phyloP scores from a whole-genome alignment of 1,284 basidiomycete species.

The Ustilago trichophora region DNA sequence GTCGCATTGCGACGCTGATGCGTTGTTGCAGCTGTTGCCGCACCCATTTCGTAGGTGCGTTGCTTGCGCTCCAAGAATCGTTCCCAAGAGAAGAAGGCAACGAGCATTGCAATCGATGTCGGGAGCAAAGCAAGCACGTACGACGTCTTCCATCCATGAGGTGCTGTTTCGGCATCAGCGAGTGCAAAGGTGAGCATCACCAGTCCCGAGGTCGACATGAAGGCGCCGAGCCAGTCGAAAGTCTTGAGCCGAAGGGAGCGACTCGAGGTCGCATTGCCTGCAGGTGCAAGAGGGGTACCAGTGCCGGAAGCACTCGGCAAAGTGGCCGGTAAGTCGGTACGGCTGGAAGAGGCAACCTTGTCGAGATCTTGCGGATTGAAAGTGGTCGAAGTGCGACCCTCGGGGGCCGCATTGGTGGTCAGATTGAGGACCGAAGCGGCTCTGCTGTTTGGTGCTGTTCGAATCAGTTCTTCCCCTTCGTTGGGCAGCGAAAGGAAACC shows the following conservation, averaged over 20 bases:
- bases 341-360: conserved; percentile 3
- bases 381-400: conserved; percentile 1
- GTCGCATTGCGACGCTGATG: conserved; percentile 68
- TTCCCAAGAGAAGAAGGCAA: conserved; percentile 77
- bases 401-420: conserved; percentile 1
- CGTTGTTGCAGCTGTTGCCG: conserved; percentile 2
- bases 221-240: conserved; percentile 83
- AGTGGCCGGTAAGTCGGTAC: conserved; percentile 4
- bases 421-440: conserved; percentile 14
- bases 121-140: conserved; percentile 72
- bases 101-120: conserved; percentile 73
- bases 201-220: conserved; percentile 78
- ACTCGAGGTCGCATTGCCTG: background rate
- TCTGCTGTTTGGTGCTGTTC: conserved; percentile 1
- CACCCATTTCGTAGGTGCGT: conserved; percentile 34
- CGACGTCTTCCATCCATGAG: conserved; percentile 77
- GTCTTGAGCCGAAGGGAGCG: conserved; percentile 36
- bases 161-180: conserved; percentile 76
- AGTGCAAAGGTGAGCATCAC: conserved; percentile 82
- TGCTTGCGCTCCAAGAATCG: conserved; percentile 69
- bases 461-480: conserved; percentile 44
- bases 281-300: too few relatives aligned
- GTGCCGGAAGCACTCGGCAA: too few relatives aligned
- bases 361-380: conserved; percentile 1
- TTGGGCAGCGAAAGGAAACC: conserved; percentile 69